Evolutionary conservation across 257 asterid species (phyloP), one percentile per base, ranked within the genome.

Genomic region (Solanum verrucosum): DNA sequence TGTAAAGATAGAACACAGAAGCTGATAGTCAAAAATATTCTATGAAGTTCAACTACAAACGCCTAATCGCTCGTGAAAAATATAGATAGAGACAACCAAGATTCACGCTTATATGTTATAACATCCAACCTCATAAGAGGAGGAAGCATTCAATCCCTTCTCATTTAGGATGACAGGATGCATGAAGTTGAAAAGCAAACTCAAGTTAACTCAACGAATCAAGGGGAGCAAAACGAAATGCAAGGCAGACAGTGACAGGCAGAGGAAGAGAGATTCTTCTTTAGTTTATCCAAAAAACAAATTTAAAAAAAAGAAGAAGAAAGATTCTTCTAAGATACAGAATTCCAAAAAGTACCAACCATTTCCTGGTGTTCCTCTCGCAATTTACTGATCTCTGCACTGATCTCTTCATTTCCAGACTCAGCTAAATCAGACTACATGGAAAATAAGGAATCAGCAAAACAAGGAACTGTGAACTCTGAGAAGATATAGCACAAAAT

Each of bases 361-460:
- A 92, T 93, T 90, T 94, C 95, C 87, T 90, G 93, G 90, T 93
- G 91, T 91, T 94, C 91, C 90, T 93, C 93, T 77, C 91, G 92
- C 91, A 95, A 88, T 83, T 84, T 91, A 91, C 88, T 85, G 87
- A 96, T 91, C 90, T 93, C 95, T 81, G 91, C 90, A 46, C 90
- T 89, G 84, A 95, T 90, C 85, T 93, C 98, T 91, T 93, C 98
- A 87, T 94, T 92, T 88, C 92, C 94, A 87, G 88, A 77, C 93
- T 93, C 96, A 87, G 90, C 88, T 86, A 92, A 88, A 86, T 90
- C 93, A 91, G 92, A 91, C 93, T 91, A 89, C 88, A 86, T 71
- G 91, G 87, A 86, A 34, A 79, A 90, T 25, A 89, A 88, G 60
- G 63, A 84, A 82, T n/a, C 81, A 88, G 56, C n/a, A 74, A 87